phyloP scores from a whole-genome alignment of 1,284 basidiomycete species.

The Malassezia japonica region DNA sequence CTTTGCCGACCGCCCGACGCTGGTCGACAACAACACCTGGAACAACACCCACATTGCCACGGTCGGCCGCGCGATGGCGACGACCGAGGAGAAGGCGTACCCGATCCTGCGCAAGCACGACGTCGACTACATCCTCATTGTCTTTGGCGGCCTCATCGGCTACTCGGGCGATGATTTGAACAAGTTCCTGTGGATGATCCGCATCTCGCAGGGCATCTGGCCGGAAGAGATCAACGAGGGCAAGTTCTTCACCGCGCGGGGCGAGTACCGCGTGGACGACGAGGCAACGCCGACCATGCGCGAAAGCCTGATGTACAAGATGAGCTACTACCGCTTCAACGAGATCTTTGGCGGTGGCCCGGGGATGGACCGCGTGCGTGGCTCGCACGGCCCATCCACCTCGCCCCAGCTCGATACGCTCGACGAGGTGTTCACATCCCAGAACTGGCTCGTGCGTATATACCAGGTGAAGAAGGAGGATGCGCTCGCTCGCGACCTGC shows the following conservation, averaged over 20 bases:
- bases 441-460: conserved; percentile 58
- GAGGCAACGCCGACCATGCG: conserved; percentile 80
- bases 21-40: conserved; percentile 99
- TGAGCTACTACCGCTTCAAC: conserved; percentile 47
- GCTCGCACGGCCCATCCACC: conserved; percentile 23
- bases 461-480: conserved; percentile 95
- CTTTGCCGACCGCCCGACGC: conserved; percentile 91
- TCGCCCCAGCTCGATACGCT: conserved; percentile 37
- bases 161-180: conserved; percentile 99
- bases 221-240: conserved; percentile 92
- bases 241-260: conserved; percentile 84
- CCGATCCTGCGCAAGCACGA: conserved; percentile 94
- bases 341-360: conserved; percentile 50
- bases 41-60: conserved; percentile 65
- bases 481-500: conserved; percentile 65
- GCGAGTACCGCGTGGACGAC: conserved; percentile 89
- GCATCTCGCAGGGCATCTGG: conserved; percentile 97
- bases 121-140: conserved; percentile 93
- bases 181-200: conserved; percentile 80
- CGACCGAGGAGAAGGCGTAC: conserved; percentile 85
- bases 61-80: conserved; percentile 67
- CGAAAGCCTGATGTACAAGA: conserved; percentile 71
- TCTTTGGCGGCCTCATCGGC: conserved; percentile 91
- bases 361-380: conserved; percentile 38
- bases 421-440: conserved; percentile 46